Evolutionary conservation across 1,284 basidiomycete genomes (phyloP).

Genomic region (Moesziomyces sp.): DNA sequence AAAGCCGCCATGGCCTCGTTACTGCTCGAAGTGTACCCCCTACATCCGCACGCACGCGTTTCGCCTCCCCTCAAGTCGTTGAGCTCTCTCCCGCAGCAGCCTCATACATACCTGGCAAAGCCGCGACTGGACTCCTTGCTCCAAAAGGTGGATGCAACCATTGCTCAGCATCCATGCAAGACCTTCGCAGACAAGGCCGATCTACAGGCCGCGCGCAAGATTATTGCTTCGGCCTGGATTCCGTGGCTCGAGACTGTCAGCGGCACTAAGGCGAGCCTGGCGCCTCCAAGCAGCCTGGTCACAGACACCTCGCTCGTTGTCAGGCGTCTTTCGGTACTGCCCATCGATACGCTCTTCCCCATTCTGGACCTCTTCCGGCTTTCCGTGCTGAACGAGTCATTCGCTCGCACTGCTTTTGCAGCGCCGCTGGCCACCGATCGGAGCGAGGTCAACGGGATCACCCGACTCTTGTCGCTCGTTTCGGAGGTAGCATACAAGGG

Average conservation of each 20-base stretch:
- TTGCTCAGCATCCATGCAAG: constrained; percentile 70
- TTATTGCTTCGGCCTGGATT: constrained; percentile 70
- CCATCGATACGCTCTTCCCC: constrained; percentile 78
- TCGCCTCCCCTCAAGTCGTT: constrained; percentile 74
- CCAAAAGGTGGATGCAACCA: constrained; percentile 75
- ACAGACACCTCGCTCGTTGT: constrained; percentile 4
- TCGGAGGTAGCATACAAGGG: constrained; percentile 43
- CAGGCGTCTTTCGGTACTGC: constrained; percentile 68
- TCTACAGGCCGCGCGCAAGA: constrained; percentile 63
- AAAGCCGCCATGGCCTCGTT: constrained; percentile 78
- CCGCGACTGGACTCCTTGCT: constrained; percentile 77
- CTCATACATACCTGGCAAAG: constrained; percentile 79
- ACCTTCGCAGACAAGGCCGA: constrained; percentile 53
- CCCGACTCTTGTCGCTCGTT: constrained; percentile 16
- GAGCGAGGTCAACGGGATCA: constrained; percentile 19
- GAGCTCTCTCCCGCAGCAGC: constrained; percentile 72
- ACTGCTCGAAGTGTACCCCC: constrained; percentile 76
- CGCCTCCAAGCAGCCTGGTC: constrained; percentile 5
- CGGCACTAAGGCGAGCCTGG: constrained; percentile 2
- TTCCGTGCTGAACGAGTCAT: constrained; percentile 75
- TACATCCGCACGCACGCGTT: constrained; percentile 78
- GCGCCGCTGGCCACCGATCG: constrained; percentile 12
- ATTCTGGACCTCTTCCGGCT: constrained; percentile 85
- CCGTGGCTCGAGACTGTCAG: constrained; percentile 35
- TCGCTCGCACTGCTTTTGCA: constrained; percentile 14